phyloP scores from a whole-genome alignment of 2,329 filamentous ascomycete species.

The Keithomyces neogunnii region DNA sequence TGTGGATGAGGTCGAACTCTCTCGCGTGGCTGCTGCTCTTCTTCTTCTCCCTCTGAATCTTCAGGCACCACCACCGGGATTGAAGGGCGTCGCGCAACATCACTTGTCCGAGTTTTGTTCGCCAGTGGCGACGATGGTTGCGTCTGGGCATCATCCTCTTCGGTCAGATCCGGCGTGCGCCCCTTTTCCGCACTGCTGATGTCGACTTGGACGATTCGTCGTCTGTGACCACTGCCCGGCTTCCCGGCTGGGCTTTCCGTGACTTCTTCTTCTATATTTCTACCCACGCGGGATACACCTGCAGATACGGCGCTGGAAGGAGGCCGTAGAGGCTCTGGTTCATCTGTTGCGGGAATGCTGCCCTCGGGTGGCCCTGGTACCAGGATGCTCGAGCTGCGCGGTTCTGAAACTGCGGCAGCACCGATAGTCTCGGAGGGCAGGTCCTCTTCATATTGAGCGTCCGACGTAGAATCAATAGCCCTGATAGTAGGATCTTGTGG shows the following conservation, averaged over 20 bases:
- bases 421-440: not conserved
- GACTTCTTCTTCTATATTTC: not conserved
- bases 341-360: not conserved
- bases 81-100: slow-evolving; percentile 7
- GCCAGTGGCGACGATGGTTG: slow-evolving; percentile 33
- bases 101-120: slow-evolving; percentile 30
- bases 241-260: slow-evolving; percentile 1
- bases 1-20: not conserved
- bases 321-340: slow-evolving; percentile 3
- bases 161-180: not conserved
- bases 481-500: not conserved
- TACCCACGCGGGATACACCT: not conserved
- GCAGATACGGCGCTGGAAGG: slow-evolving; percentile 2
- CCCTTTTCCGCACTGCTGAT: not conserved
- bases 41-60: slow-evolving; percentile 10
- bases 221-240: slow-evolving; percentile 1
- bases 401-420: not conserved
- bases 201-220: not conserved
- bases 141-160: not conserved
- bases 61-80: not conserved
- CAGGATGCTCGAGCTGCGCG: not conserved
- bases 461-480: not conserved
- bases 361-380: not conserved
- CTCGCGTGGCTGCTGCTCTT: slow-evolving; percentile 17
- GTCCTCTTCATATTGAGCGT: not conserved